A percentile compares a stretch with the other conserved stretches of the same genome.
These are phyloP conservation scores for Calonectria honghensis DNA, from an alignment of 2,329 filamentous ascomycete species.

Conservation along the genomic window DNA sequence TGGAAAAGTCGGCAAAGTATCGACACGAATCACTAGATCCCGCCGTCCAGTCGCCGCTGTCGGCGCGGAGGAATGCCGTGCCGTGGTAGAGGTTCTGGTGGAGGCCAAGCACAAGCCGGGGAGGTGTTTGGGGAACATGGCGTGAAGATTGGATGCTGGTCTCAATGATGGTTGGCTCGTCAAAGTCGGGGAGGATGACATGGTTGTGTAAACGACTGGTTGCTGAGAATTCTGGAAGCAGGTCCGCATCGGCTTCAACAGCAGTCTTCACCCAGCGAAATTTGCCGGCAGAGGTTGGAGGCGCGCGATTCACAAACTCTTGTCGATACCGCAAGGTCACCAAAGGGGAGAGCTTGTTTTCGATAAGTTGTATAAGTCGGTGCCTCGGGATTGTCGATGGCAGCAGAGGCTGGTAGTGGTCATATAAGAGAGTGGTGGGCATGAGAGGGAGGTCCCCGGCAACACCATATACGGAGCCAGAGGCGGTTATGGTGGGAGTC, in stretches of 20 bases:
- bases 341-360: constrained; percentile 62
- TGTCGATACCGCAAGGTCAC: constrained; percentile 63
- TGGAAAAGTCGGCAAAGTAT: constrained; percentile 59
- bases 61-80: constrained; percentile 61
- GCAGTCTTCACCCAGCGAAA: constrained; percentile 52
- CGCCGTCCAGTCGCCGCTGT: constrained; percentile 65
- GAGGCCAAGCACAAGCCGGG: constrained; percentile 58
- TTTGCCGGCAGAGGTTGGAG: constrained; percentile 39
- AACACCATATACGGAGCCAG: constrained; percentile 64
- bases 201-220: constrained; percentile 61
- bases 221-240: constrained; percentile 62
- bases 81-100: constrained; percentile 60
- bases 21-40: constrained; percentile 56
- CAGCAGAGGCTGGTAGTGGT: constrained; percentile 63
- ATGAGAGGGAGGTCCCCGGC: constrained; percentile 54
- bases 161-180: constrained; percentile 61
- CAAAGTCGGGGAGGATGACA: constrained; percentile 54
- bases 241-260: constrained; percentile 55
- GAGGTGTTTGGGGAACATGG: constrained; percentile 47
- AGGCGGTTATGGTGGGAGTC: constrained; percentile 62
- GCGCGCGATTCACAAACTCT: constrained; percentile 58
- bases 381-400: constrained; percentile 61
- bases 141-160: constrained; percentile 56
- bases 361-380: constrained; percentile 61
- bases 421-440: constrained; percentile 58